These are phyloP conservation scores for Paecilomyces variotii DNA, from an alignment of 2,329 filamentous ascomycete genomes.

Conservation along the genomic window DNA sequence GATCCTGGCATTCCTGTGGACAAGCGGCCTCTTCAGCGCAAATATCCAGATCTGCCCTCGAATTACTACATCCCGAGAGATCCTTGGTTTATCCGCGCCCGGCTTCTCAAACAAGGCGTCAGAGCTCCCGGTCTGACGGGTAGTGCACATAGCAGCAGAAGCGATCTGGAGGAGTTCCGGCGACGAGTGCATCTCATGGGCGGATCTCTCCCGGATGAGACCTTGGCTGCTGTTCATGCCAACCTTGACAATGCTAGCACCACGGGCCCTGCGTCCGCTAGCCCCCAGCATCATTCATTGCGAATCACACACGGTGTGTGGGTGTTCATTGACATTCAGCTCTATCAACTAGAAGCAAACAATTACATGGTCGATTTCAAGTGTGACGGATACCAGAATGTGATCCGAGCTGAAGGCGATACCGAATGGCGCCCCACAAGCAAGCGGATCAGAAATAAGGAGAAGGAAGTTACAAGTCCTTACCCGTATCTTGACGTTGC, in stretches of 20 bases:
- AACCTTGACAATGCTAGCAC: conserved; percentile 24
- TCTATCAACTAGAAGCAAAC: conserved; percentile 86
- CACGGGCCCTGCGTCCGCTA: conserved; percentile 30
- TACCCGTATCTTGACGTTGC: conserved; percentile 96
- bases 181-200: conserved; percentile 30
- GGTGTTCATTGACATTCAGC: conserved; percentile 91
- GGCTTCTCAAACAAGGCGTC: conserved; percentile 77
- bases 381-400: conserved; percentile 92
- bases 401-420: conserved; percentile 47
- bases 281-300: conserved; percentile 25
- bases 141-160: conserved; percentile 32
- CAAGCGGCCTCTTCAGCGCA: conserved; percentile 32
- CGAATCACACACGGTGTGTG: conserved; percentile 63
- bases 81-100: conserved; percentile 87
- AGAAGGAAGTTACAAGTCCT: conserved; percentile 91
- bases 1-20: conserved; percentile 24
- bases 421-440: conserved; percentile 42
- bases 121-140: conserved; percentile 41
- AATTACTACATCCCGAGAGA: conserved; percentile 85
- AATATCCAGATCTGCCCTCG: conserved; percentile 37
- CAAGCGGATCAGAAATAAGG: conserved; percentile 54
- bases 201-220: conserved; percentile 18
- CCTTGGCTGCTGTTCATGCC: conserved; percentile 19
- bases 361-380: conserved; percentile 98
- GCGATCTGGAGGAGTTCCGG: conserved; percentile 34